phyloP scores from a whole-genome alignment of 345 rosid species.

The Pistacia vera region DNA sequence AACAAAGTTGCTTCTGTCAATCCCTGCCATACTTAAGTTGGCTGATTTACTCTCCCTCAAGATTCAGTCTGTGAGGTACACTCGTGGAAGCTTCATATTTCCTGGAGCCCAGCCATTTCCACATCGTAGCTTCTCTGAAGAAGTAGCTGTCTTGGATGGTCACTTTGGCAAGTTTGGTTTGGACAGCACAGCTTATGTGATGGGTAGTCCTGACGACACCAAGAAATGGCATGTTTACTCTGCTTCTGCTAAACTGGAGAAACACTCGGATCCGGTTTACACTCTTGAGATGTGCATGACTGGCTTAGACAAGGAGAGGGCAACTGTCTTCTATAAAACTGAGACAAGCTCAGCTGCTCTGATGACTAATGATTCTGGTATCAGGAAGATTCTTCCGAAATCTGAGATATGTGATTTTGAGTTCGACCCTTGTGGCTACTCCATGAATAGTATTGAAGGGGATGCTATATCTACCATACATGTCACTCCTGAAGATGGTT shows the following conservation, averaged over 20 bases:
- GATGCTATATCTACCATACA: constrained; percentile 85
- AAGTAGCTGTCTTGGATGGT: constrained; percentile 75
- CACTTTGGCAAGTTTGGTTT: constrained; percentile 62
- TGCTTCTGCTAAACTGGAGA: constrained; percentile 47
- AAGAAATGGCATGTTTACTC: constrained; percentile 94
- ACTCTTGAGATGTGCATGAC: constrained; percentile 99
- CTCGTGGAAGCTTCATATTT: constrained; percentile 91
- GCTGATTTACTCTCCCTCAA: constrained; percentile 65
- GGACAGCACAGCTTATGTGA: constrained; percentile 64
- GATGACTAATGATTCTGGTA: constrained; percentile 83
- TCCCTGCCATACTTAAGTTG: constrained; percentile 84
- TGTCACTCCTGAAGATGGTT: constrained; percentile 92
- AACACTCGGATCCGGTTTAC: constrained; percentile 32
- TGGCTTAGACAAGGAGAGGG: constrained; percentile 70
- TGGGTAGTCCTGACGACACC: constrained; percentile 61
- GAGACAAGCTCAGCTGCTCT: constrained; percentile 44
- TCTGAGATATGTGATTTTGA: constrained; percentile 94
- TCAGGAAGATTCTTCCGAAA: constrained; percentile 77
- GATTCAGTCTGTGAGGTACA: constrained; percentile 71
- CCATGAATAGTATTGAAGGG: constrained; percentile 91
- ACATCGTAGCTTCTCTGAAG: constrained; percentile 84
- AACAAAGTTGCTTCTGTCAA: constrained; percentile 82
- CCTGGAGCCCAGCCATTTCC: constrained; percentile 86
- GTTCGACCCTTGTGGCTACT: constrained; percentile 97
- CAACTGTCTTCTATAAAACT: constrained; percentile 71